Evolutionary conservation across 2,329 filamentous ascomycete species (phyloP).

Genomic region (Ceratocystiopsis brevicomis): DNA sequence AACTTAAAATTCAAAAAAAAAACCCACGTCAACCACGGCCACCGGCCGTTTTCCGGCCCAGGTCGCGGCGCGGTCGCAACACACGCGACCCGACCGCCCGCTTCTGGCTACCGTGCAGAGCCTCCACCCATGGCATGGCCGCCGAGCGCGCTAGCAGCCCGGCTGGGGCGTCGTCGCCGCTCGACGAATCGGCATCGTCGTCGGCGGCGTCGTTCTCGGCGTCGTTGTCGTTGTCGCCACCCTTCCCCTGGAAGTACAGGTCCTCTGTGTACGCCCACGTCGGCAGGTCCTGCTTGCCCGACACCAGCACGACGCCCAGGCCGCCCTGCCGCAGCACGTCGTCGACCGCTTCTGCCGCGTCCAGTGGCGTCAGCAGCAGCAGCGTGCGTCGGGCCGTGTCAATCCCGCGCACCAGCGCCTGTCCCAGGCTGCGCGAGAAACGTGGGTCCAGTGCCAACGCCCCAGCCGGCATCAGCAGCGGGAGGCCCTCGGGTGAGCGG

Average conservation of each 20-base stretch:
- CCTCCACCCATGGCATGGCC: slow-evolving; percentile 39
- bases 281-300: slow-evolving; percentile 49
- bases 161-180: slow-evolving; percentile 12
- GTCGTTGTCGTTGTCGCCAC: not conserved
- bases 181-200: slow-evolving; percentile 12
- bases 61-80: slow-evolving; percentile 45
- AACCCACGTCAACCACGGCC: not conserved
- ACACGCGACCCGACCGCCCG: slow-evolving; percentile 38
- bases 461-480: slow-evolving; percentile 37
- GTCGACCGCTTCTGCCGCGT: not conserved
- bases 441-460: slow-evolving; percentile 39
- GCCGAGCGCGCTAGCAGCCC: not conserved
- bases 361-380: slow-evolving; percentile 44
- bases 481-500: slow-evolving; percentile 34
- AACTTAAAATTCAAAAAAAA: too few species aligned
- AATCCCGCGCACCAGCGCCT: slow-evolving; percentile 52
- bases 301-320: slow-evolving; percentile 39
- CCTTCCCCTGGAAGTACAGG: slow-evolving; percentile 18
- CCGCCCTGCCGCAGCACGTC: slow-evolving; percentile 14
- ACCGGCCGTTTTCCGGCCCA: slow-evolving; percentile 21
- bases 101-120: slow-evolving; percentile 33
- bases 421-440: slow-evolving; percentile 39
- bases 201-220: slow-evolving; percentile 9
- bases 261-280: slow-evolving; percentile 54
- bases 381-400: slow-evolving; percentile 34